A percentile compares a stretch with the other conserved stretches of the same genome.
Conservation (phyloP, 331 rosid species). For the Malus hybrid region DNA sequence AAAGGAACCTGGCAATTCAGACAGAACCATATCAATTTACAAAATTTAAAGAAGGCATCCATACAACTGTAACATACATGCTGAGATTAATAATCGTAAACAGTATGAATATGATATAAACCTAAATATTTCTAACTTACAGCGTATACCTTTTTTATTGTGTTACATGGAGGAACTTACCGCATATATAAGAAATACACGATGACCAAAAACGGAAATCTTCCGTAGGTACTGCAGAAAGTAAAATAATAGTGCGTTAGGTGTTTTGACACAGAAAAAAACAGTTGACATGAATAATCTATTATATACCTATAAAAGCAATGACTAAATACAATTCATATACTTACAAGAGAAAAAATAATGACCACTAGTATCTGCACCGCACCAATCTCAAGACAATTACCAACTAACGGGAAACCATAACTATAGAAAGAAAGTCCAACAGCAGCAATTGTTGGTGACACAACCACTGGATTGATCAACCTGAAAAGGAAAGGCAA, state of each 20-base stretch:
- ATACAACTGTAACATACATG: background rate
- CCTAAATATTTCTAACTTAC: constrained; percentile 39
- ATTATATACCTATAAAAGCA: background rate
- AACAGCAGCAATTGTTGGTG: constrained; percentile 99
- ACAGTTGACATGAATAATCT: background rate
- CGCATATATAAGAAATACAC: constrained; percentile 84
- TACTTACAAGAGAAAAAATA: constrained; percentile 89
- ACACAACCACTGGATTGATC: constrained; percentile 93
- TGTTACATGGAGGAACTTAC: constrained; percentile 39
- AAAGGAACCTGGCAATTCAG: constrained; percentile 75
- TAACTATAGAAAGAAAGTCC: constrained; percentile 95
- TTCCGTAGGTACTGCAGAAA: constrained; percentile 83
- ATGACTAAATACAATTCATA: constrained; percentile 1
- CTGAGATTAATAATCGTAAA: background rate
- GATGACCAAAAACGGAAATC: constrained; percentile 91
- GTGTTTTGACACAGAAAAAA: background rate
- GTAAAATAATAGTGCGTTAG: constrained; percentile 13
- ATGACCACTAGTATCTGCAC: constrained; percentile 88
- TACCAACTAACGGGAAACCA: constrained; percentile 88
- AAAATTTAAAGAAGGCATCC: background rate
- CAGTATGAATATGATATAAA: background rate
- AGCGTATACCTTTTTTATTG: constrained; percentile 39
- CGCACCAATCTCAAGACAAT: constrained; percentile 92
- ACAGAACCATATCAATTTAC: constrained; percentile 15
- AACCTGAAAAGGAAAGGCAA: constrained; percentile 51